These are phyloP conservation scores for Colletotrichum cordylinicola DNA, from an alignment of 2,329 filamentous ascomycete genomes.

Conservation along the genomic window DNA sequence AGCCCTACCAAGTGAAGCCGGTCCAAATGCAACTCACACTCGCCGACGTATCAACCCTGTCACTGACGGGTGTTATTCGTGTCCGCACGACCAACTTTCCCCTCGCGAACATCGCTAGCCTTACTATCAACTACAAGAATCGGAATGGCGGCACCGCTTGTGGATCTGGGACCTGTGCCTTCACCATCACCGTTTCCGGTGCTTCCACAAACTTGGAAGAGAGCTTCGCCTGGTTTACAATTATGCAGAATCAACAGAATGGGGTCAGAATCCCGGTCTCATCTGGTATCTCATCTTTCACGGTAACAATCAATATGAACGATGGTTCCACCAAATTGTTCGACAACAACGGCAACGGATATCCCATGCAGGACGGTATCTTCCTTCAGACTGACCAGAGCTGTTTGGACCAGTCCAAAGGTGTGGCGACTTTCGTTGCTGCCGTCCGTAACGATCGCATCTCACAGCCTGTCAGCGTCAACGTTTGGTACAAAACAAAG, in stretches of 20 bases:
- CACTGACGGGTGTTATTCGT: constrained; percentile 61
- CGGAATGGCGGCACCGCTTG: constrained; percentile 55
- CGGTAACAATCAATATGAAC: constrained; percentile 53
- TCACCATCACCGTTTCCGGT: constrained; percentile 51
- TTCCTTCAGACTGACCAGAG: constrained; percentile 63
- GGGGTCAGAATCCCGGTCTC: constrained; percentile 52
- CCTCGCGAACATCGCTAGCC: constrained; percentile 45
- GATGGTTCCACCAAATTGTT: constrained; percentile 51
- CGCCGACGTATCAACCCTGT: constrained; percentile 51
- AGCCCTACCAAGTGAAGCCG: constrained; percentile 65
- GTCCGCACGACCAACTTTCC: constrained; percentile 57
- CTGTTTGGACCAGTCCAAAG: constrained; percentile 52
- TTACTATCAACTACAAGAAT: constrained; percentile 62
- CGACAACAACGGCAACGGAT: constrained; percentile 64
- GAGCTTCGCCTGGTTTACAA: constrained; percentile 60
- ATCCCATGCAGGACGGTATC: constrained; percentile 59
- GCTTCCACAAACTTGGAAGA: constrained; percentile 64
- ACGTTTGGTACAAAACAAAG: constrained; percentile 48
- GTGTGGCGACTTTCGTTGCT: constrained; percentile 49
- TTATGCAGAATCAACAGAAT: constrained; percentile 36
- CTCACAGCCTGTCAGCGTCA: constrained; percentile 44
- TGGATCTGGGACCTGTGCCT: constrained; percentile 46
- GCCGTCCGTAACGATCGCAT: constrained; percentile 55
- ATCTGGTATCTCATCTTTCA: constrained; percentile 67
- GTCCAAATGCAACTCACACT: constrained; percentile 61